These are phyloP conservation scores for Cystofilobasidium ferigula DNA, from an alignment of 768 basidiomycete genomes.

Conservation along the genomic window DNA sequence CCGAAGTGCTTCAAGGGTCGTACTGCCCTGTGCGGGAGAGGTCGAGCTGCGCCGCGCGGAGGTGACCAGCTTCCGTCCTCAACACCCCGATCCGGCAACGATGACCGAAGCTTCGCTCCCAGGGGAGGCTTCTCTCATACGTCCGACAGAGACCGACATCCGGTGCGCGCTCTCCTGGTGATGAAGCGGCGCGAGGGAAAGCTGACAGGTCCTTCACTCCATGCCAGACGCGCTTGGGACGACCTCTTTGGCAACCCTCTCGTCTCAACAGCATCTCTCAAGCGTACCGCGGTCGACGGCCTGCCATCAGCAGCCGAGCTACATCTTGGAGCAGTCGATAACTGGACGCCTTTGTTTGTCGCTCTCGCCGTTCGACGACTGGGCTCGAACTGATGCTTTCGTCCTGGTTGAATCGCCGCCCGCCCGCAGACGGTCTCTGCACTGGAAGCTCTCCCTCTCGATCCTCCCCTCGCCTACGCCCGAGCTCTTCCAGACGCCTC, in stretches of 20 bases:
- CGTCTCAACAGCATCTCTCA: constrained; percentile 14
- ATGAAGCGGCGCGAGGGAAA: neutral
- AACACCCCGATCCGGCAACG: too few relatives aligned
- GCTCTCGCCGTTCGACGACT: neutral
- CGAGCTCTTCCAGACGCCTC: constrained; percentile 34
- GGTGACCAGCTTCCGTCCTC: too few relatives aligned
- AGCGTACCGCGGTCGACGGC: constrained; percentile 3
- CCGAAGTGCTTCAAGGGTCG: too few relatives aligned
- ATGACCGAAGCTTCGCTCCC: neutral
- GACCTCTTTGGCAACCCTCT: constrained; percentile 18
- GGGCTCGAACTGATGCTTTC: neutral
- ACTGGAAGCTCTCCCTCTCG: constrained; percentile 27
- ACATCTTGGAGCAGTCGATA: neutral
- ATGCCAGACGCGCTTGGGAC: constrained; percentile 12
- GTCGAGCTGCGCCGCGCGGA: too few relatives aligned
- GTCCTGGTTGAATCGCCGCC: too few relatives aligned
- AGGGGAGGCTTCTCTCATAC: neutral
- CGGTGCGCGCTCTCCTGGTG: neutral
- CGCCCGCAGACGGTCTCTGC: constrained; percentile 13
- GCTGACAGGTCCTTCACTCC: neutral
- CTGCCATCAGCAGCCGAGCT: neutral
- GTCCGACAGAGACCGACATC: neutral
- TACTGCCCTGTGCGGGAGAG: too few relatives aligned
- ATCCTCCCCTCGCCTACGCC: constrained; percentile 27
- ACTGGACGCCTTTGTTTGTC: constrained; percentile 23